These are phyloP conservation scores for Xylaria digitata DNA, from an alignment of 2,329 filamentous ascomycete species.

Conservation along the genomic window DNA sequence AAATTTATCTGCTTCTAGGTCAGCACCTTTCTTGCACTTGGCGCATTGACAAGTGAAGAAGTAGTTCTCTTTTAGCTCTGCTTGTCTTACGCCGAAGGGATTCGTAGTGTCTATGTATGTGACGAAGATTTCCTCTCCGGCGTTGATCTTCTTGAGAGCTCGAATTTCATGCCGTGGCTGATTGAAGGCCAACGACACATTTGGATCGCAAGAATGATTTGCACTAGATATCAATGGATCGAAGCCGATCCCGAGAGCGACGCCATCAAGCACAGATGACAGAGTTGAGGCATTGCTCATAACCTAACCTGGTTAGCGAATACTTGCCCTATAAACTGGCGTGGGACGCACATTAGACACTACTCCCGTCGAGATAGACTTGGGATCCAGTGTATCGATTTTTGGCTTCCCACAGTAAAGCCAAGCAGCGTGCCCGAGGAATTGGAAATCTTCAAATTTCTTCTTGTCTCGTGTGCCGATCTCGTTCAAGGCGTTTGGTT, in stretches of 20 bases:
- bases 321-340: neutral
- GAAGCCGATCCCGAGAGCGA: conserved; percentile 41
- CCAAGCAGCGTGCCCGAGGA: conserved; percentile 43
- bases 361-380: conserved; percentile 37
- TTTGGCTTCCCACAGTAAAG: conserved; percentile 41
- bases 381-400: conserved; percentile 33
- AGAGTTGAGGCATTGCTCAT: conserved; percentile 39
- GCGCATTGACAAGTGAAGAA: conserved; percentile 61
- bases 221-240: conserved; percentile 46
- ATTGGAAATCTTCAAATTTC: conserved; percentile 40
- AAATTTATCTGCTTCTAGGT: conserved; percentile 56
- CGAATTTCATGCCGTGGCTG: conserved; percentile 57
- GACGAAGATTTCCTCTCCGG: conserved; percentile 62
- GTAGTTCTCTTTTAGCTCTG: conserved; percentile 57
- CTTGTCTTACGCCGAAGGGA: conserved; percentile 57
- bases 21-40: conserved; percentile 57
- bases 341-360: conserved; percentile 42
- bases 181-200: conserved; percentile 60
- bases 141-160: conserved; percentile 57
- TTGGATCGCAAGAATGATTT: conserved; percentile 66
- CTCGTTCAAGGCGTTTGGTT: conserved; percentile 32
- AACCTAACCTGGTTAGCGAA: conserved; percentile 39
- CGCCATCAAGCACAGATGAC: conserved; percentile 42
- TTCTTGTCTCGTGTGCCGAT: conserved; percentile 38
- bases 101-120: conserved; percentile 61